A percentile compares a stretch with the other conserved stretches of the same genome.
Conservation (phyloP, 352 stramenopile genomes). For the Pilasporangium apinafurcum region DNA sequence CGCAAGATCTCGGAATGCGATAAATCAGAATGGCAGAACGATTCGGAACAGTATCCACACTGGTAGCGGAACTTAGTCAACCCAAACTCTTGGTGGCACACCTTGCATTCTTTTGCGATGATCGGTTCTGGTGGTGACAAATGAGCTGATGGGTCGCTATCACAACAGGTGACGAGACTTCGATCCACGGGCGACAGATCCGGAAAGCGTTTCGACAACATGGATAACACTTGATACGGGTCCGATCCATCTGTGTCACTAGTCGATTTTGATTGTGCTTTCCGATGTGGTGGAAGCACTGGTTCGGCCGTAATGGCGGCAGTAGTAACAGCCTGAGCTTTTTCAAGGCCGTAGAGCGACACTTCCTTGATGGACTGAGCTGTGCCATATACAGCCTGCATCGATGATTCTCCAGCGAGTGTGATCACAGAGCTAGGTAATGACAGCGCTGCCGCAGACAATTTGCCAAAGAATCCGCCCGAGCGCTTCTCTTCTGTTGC, state of each 20-base stretch:
- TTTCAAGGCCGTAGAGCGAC: conserved; percentile 67
- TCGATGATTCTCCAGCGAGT: conserved; percentile 53
- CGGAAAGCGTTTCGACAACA: conserved; percentile 72
- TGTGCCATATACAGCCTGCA: conserved; percentile 57
- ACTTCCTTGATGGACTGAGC: conserved; percentile 72
- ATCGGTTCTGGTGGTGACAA: conserved; percentile 59
- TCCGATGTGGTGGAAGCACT: conserved; percentile 14
- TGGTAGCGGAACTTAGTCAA: conserved; percentile 82
- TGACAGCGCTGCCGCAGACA: conserved; percentile 49
- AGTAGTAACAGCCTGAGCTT: conserved; percentile 55
- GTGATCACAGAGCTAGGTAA: conserved; percentile 61
- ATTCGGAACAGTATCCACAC: conserved; percentile 77
- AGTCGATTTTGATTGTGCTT: too few relatives aligned
- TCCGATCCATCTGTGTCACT: conserved; percentile 14
- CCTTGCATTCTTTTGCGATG: conserved; percentile 57
- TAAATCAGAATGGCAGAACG: conserved; percentile 72
- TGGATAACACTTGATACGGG: conserved; percentile 39
- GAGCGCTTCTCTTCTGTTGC: conserved; percentile 11
- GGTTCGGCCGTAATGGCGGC: conserved; percentile 52
- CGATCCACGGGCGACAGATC: conserved; percentile 69
- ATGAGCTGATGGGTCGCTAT: conserved; percentile 32
- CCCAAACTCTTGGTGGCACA: conserved; percentile 65
- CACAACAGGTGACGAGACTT: conserved; percentile 64
- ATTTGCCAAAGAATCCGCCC: conserved; percentile 58
- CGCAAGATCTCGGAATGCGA: conserved; percentile 48